A percentile compares a stretch with the other conserved stretches of the same genome.
phyloP scores from a whole-genome alignment of 2,329 filamentous ascomycete genomes.

The Fusarium sp. region DNA sequence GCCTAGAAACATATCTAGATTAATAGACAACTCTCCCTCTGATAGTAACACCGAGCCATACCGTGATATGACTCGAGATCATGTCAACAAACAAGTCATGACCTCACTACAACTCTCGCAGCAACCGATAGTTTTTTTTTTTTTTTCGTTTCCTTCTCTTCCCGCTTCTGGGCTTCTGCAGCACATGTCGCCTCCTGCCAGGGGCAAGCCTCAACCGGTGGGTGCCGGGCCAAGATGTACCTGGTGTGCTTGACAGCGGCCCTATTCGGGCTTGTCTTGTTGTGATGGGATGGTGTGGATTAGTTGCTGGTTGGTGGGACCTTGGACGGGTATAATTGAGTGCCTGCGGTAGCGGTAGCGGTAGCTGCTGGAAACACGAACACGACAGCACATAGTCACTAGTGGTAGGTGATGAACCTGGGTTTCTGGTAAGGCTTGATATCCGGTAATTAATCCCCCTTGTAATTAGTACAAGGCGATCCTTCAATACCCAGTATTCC shows the following conservation, averaged over 20 bases:
- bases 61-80: slow-evolving; percentile 14
- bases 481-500: neutral
- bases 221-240: slow-evolving; percentile 18
- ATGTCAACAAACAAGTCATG: slow-evolving; percentile 4
- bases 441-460: neutral
- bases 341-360: neutral
- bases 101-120: neutral
- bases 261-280: slow-evolving; percentile 27
- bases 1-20: neutral
- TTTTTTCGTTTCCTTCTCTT: slow-evolving; percentile 5
- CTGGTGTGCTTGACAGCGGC: slow-evolving; percentile 23
- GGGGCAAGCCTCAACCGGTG: slow-evolving; percentile 31
- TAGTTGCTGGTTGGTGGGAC: slow-evolving; percentile 32
- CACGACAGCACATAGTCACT: slow-evolving; percentile 22
- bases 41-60: slow-evolving; percentile 5
- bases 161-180: slow-evolving; percentile 16
- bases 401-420: neutral
- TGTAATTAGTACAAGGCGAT: neutral
- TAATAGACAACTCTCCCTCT: neutral
- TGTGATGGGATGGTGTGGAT: slow-evolving; percentile 25
- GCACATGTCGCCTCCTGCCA: slow-evolving; percentile 15
- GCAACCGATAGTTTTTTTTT: slow-evolving; percentile 4
- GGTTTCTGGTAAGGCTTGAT: neutral
- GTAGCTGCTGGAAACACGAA: slow-evolving; percentile 34
- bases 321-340: slow-evolving; percentile 30